phyloP scores from a whole-genome alignment of 352 stramenopile species.

The Phytophthora cryptogea region DNA sequence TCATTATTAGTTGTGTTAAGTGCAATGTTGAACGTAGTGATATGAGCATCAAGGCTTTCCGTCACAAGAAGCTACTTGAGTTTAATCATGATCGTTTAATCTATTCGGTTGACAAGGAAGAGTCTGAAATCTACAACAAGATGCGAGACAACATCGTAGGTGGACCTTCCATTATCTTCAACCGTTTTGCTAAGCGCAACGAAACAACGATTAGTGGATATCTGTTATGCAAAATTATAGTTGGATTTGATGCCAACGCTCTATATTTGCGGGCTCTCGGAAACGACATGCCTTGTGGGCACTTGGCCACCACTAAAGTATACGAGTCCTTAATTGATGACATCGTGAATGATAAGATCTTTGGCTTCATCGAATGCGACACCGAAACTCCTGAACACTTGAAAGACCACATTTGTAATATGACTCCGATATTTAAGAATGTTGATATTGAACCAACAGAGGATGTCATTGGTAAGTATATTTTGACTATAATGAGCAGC shows the following conservation, averaged over 20 bases:
- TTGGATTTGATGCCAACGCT: not conserved
- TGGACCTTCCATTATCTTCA: constrained; percentile 1
- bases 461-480: too few species aligned
- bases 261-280: too few species aligned
- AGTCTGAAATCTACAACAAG: constrained; percentile 6
- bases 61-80: constrained; percentile 27
- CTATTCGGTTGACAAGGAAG: constrained; percentile 4
- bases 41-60: constrained; percentile 22
- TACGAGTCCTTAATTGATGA: too few species aligned
- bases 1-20: too few species aligned
- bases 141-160: constrained; percentile 6
- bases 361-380: not conserved
- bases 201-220: not conserved
- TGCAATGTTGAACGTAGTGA: too few species aligned
- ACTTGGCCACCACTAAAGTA: too few species aligned
- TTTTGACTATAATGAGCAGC: too few species aligned
- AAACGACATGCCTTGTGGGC: too few species aligned
- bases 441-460: too few species aligned
- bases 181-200: constrained; percentile 10
- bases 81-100: constrained; percentile 6
- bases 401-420: not conserved
- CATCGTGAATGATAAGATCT: too few species aligned
- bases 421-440: not conserved
- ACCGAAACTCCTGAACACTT: not conserved
- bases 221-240: not conserved